phyloP scores from a whole-genome alignment of 148 eudicot species.

The Camellia granthamiana region DNA sequence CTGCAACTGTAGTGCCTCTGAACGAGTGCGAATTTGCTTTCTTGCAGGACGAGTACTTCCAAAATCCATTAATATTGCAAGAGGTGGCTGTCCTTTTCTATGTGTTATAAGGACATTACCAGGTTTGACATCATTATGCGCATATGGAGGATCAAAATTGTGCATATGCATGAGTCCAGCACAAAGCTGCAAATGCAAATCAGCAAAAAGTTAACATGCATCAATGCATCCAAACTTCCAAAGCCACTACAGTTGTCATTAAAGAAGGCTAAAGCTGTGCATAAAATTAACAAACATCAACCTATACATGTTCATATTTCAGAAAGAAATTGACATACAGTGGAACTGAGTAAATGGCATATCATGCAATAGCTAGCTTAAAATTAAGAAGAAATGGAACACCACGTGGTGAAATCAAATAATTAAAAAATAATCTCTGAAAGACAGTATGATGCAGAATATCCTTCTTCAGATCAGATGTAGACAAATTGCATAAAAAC shows the following conservation, averaged over 20 bases:
- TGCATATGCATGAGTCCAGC: slow-evolving; percentile 97
- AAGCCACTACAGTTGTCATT: neutral
- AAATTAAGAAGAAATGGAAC: neutral
- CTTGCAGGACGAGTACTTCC: slow-evolving; percentile 95
- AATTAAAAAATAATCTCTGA: neutral
- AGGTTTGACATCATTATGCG: slow-evolving; percentile 95
- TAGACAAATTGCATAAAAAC: neutral
- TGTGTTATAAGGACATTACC: slow-evolving; percentile 84
- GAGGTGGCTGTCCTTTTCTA: slow-evolving; percentile 76
- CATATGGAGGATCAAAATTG: slow-evolving; percentile 81
- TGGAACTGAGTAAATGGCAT: neutral
- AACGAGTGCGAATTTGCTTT: slow-evolving; percentile 73
- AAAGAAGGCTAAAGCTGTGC: neutral
- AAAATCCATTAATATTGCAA: slow-evolving; percentile 87
- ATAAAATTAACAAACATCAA: neutral
- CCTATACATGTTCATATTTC: neutral
- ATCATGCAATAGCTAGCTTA: neutral
- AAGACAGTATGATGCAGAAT: neutral
- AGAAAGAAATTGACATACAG: neutral
- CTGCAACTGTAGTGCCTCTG: slow-evolving; percentile 91
- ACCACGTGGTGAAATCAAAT: neutral
- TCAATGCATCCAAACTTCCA: slow-evolving; percentile 1
- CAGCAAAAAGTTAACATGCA: neutral
- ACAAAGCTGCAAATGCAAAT: slow-evolving; percentile 65
- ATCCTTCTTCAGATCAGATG: neutral